Percentiles rank a stretch among this genome's conserved stretches.
phyloP scores from a whole-genome alignment of 2,329 filamentous ascomycete genomes.

The Fonsecaea multimorphosa region DNA sequence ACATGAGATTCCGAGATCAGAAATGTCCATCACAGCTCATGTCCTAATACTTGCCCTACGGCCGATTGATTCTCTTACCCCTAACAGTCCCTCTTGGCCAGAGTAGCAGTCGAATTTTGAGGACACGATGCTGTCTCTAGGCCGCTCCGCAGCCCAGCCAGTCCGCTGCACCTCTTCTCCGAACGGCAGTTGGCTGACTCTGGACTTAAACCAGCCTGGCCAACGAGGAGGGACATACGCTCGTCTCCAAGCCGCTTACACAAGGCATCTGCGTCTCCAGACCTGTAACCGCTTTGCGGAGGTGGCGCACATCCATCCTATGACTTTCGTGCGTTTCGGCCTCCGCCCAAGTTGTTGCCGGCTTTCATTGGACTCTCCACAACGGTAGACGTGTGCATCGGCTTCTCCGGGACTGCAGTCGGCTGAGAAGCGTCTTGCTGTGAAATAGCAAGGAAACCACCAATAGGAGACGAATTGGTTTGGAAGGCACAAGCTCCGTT shows the following conservation, averaged over 20 bases:
- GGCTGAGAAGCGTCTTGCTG: neutral
- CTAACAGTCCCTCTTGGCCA: neutral
- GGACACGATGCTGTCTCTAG: constrained; percentile 9
- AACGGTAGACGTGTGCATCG: constrained; percentile 7
- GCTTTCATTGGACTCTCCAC: constrained; percentile 19
- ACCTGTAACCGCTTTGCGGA: constrained; percentile 23
- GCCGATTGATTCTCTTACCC: neutral
- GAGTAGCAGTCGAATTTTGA: neutral
- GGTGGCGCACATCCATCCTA: constrained; percentile 21
- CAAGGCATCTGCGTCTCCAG: constrained; percentile 10
- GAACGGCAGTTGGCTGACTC: constrained; percentile 22
- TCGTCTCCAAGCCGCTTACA: constrained; percentile 1
- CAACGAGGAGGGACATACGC: constrained; percentile 10
- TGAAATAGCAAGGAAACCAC: neutral
- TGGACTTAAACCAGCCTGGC: neutral
- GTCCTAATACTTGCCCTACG: neutral
- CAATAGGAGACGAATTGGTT: neutral
- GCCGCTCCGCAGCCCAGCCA: neutral
- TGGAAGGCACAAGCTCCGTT: neutral
- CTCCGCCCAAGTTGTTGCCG: neutral
- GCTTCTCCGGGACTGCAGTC: constrained; percentile 3
- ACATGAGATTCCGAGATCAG: neutral
- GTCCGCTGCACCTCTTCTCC: constrained; percentile 14
- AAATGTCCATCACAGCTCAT: too few relatives aligned
- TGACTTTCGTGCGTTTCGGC: constrained; percentile 2